Evolutionary conservation across 73 alveolate species (phyloP).

Genomic region (Blepharisma japonicum): DNA sequence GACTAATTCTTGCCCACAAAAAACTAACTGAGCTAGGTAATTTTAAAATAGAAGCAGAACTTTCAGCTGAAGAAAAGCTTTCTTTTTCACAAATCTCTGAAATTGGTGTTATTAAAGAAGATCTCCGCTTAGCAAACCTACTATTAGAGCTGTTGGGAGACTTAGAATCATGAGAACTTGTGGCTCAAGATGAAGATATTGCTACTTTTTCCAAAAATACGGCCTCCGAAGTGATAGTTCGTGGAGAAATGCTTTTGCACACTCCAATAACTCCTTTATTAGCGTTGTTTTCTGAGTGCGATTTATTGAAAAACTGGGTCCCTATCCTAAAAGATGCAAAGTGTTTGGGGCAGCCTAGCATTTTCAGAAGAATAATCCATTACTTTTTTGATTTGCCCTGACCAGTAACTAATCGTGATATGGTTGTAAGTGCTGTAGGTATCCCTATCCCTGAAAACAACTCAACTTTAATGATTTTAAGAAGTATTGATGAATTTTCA

Average conservation of each 20-base stretch:
- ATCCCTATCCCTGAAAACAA: constrained; percentile 17
- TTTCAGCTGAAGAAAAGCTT: too few species aligned
- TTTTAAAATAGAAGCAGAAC: not conserved
- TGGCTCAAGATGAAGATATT: constrained; percentile 12
- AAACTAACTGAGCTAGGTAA: not conserved
- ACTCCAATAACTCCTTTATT: not conserved
- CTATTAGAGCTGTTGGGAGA: not conserved
- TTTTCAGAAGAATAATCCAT: constrained; percentile 21
- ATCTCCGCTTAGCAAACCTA: not conserved
- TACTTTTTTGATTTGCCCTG: constrained; percentile 9
- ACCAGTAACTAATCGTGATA: not conserved
- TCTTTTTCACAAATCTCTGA: not conserved
- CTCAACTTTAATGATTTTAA: not conserved
- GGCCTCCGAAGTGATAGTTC: not conserved
- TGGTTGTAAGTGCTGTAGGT: constrained; percentile 25
- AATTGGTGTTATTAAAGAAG: constrained; percentile 14
- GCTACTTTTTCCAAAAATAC: constrained; percentile 20
- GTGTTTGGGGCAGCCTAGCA: not conserved
- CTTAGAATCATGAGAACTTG: constrained; percentile 21
- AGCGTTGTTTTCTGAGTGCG: constrained; percentile 12
- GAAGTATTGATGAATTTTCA: not conserved
- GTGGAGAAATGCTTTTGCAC: constrained; percentile 8
- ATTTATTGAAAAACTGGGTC: constrained; percentile 13
- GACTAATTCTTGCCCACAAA: not conserved
- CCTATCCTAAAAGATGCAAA: not conserved